Percentiles rank a stretch among this genome's conserved stretches.
phyloP scores from a whole-genome alignment of 768 basidiomycete genomes.

The Rhizopogon sp. region DNA sequence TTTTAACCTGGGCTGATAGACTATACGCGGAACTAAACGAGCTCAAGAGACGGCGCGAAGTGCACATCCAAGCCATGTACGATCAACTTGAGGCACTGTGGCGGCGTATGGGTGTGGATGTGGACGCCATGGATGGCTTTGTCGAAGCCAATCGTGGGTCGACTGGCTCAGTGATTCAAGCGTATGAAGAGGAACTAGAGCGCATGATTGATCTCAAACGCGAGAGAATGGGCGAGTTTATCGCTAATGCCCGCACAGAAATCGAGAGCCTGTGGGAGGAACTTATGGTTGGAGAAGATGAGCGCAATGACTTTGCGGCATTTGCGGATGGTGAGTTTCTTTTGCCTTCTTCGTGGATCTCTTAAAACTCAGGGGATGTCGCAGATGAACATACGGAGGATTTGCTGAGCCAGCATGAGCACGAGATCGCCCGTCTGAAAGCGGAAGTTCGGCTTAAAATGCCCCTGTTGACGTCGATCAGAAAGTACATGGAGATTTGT shows the following conservation, averaged over 20 bases:
- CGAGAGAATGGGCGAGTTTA: constrained; percentile 82
- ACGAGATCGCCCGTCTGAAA: constrained; percentile 76
- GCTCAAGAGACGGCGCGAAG: constrained; percentile 68
- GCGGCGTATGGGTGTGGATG: constrained; percentile 77
- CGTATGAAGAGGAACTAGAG: constrained; percentile 87
- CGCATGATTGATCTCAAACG: constrained; percentile 87
- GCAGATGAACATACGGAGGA: constrained; percentile 88
- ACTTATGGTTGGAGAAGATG: constrained; percentile 80
- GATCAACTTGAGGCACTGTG: constrained; percentile 91
- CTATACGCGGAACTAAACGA: constrained; percentile 60
- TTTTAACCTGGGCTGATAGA: constrained; percentile 68
- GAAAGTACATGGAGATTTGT: constrained; percentile 89
- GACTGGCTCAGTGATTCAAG: constrained; percentile 67
- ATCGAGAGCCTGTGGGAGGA: constrained; percentile 82
- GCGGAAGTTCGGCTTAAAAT: constrained; percentile 79
- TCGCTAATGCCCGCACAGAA: constrained; percentile 75
- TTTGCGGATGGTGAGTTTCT: constrained; percentile 69
- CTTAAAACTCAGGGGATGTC: background rate
- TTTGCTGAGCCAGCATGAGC: constrained; percentile 76
- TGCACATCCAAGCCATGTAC: constrained; percentile 88
- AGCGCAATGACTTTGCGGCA: constrained; percentile 74
- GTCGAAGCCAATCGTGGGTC: constrained; percentile 80
- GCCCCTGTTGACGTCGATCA: constrained; percentile 67
- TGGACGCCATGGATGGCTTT: constrained; percentile 86
- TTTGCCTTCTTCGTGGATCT: background rate